These are phyloP conservation scores for Metarhizium anisopliae DNA, from an alignment of 2,329 filamentous ascomycete genomes.

Conservation along the genomic window DNA sequence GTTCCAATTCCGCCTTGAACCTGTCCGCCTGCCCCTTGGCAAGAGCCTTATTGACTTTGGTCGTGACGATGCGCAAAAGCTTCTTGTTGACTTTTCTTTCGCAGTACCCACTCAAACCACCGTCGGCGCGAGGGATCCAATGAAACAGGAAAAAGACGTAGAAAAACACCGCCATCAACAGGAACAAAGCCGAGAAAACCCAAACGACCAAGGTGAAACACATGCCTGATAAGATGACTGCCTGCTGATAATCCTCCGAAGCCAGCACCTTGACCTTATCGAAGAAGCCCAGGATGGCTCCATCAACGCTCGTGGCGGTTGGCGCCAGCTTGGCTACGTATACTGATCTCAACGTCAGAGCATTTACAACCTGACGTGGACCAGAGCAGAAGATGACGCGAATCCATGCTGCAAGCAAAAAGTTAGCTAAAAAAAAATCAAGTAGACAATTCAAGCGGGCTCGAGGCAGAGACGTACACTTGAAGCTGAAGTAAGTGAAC, in stretches of 20 bases:
- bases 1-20: constrained; percentile 39
- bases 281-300: constrained; percentile 67
- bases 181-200: constrained; percentile 68
- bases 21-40: constrained; percentile 63
- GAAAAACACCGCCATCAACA: constrained; percentile 67
- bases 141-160: constrained; percentile 89
- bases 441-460: neutral
- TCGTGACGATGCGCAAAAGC: constrained; percentile 73
- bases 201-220: constrained; percentile 84
- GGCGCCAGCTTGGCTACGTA: constrained; percentile 64
- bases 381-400: constrained; percentile 85
- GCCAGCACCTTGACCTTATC: constrained; percentile 69
- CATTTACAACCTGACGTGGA: constrained; percentile 86
- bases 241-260: constrained; percentile 65
- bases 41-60: constrained; percentile 81
- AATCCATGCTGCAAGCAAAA: constrained; percentile 57
- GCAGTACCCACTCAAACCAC: constrained; percentile 76
- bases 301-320: constrained; percentile 43
- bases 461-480: constrained; percentile 35
- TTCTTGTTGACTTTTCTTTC: constrained; percentile 83
- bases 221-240: constrained; percentile 81
- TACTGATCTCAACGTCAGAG: constrained; percentile 77
- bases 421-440: neutral
- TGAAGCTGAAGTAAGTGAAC: constrained; percentile 77
- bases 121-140: constrained; percentile 76